These are phyloP conservation scores for Raffaelea arxii DNA, from an alignment of 2,329 filamentous ascomycete genomes.

Conservation along the genomic window DNA sequence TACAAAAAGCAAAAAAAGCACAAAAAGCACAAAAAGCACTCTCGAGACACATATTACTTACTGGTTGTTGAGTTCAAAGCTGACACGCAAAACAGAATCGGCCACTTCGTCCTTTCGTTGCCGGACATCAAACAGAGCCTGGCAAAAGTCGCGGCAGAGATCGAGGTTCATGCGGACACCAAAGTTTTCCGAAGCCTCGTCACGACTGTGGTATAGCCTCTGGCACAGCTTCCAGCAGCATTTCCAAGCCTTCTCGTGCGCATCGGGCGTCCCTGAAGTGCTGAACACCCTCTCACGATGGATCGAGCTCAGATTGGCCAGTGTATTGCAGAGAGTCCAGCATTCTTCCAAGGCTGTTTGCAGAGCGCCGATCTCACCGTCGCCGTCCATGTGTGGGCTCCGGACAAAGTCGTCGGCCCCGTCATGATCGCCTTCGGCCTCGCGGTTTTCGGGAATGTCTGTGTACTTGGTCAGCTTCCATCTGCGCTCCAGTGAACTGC, in stretches of 20 bases:
- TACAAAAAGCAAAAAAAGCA: not conserved
- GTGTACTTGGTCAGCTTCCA: no score
- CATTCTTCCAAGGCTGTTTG: slow-evolving; percentile 73
- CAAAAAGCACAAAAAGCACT: not conserved
- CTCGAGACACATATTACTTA: slow-evolving; percentile 29
- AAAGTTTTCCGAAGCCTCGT: slow-evolving; percentile 56
- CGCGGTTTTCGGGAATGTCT: slow-evolving; percentile 42
- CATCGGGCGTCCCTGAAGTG: slow-evolving; percentile 61
- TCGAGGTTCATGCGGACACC: slow-evolving; percentile 70
- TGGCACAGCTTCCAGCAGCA: slow-evolving; percentile 91
- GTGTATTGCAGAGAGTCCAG: slow-evolving; percentile 88
- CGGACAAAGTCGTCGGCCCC: slow-evolving; percentile 37
- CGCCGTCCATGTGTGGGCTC: slow-evolving; percentile 28
- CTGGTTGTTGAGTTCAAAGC: slow-evolving; percentile 93
- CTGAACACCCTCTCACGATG: slow-evolving; percentile 73
- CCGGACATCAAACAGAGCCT: slow-evolving; percentile 79
- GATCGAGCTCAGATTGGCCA: slow-evolving; percentile 75
- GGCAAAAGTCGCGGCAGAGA: slow-evolving; percentile 84
- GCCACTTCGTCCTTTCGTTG: slow-evolving; percentile 66
- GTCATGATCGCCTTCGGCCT: slow-evolving; percentile 41
- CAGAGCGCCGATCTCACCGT: slow-evolving; percentile 59
- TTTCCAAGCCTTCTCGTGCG: slow-evolving; percentile 84
- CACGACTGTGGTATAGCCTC: slow-evolving; percentile 71
- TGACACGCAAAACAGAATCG: slow-evolving; percentile 83
- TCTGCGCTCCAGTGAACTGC: no score